A percentile compares a stretch with the other conserved stretches of the same genome.
Evolutionary conservation across 768 basidiomycete species (phyloP).

Genomic region (Scleroderma citrinum): DNA sequence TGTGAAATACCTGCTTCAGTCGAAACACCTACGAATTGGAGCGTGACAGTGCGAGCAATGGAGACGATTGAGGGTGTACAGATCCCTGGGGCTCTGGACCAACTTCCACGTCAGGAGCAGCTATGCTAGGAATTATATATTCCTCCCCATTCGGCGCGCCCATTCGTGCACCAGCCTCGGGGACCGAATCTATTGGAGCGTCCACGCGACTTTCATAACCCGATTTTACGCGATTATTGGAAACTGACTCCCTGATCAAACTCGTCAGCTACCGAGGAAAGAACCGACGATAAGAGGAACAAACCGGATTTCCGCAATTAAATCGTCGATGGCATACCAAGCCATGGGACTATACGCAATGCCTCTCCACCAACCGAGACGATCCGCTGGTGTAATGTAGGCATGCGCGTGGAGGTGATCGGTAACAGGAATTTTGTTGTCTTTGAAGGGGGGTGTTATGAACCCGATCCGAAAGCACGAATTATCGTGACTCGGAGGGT

Average conservation of each 20-base stretch:
- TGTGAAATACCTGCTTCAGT: constrained; percentile 18
- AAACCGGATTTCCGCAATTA: constrained; percentile 78
- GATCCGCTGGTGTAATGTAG: constrained; percentile 58
- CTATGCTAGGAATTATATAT: constrained; percentile 48
- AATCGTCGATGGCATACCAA: constrained; percentile 73
- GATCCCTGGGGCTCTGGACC: constrained; percentile 16
- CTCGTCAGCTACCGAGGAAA: constrained; percentile 1
- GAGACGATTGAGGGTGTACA: constrained; percentile 16
- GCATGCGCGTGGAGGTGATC: constrained; percentile 79
- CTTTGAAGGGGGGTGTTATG: constrained; percentile 73
- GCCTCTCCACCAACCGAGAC: constrained; percentile 67
- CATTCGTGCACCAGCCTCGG: constrained; percentile 59
- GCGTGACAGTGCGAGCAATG: constrained; percentile 30
- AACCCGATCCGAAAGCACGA: constrained; percentile 61
- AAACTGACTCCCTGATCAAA: constrained; percentile 53
- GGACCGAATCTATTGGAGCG: constrained; percentile 71
- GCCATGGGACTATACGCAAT: constrained; percentile 62
- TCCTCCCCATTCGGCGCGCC: constrained; percentile 64
- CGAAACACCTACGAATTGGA: constrained; percentile 16
- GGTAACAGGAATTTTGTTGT: constrained; percentile 71
- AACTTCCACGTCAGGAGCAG: constrained; percentile 37
- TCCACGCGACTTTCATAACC: constrained; percentile 52
- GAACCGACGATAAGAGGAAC: constrained; percentile 14
- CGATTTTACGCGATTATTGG: constrained; percentile 82
- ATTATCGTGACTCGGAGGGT: constrained; percentile 26